These are phyloP conservation scores for Suhomyces pyralidae DNA, from an alignment of 805 yeast genomes.

Conservation along the genomic window DNA sequence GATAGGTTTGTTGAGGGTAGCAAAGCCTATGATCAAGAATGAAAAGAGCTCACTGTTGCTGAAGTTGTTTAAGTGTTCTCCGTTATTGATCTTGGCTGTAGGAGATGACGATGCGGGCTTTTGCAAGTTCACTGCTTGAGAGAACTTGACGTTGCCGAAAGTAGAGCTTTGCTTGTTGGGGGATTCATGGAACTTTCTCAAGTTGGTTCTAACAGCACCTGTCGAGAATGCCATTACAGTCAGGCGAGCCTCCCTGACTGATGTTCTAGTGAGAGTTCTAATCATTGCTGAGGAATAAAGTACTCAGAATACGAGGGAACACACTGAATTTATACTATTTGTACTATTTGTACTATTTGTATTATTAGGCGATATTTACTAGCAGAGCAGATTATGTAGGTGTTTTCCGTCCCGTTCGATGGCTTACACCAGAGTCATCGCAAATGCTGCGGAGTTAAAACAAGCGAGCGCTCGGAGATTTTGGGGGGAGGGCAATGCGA, in stretches of 20 bases:
- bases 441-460: neutral
- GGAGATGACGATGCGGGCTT: constrained; percentile 1
- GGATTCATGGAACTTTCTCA: constrained; percentile 17
- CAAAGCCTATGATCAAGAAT: constrained; percentile 64
- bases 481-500: neutral
- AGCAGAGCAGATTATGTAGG: neutral
- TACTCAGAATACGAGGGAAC: neutral
- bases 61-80: constrained; percentile 50
- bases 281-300: neutral
- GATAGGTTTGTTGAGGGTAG: constrained; percentile 62
- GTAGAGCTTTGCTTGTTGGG: constrained; percentile 21
- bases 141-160: constrained; percentile 10
- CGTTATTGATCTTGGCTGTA: neutral
- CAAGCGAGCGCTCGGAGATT: neutral
- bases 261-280: neutral
- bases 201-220: neutral
- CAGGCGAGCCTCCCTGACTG: neutral
- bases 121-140: constrained; percentile 1
- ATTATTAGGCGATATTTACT: neutral
- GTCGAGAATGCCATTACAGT: neutral
- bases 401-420: neutral
- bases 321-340: neutral
- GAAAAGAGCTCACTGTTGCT: constrained; percentile 57
- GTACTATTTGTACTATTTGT: neutral
- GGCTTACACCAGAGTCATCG: neutral